Evolutionary conservation across 768 basidiomycete species (phyloP).

Genomic region (Suillus occidentalis): DNA sequence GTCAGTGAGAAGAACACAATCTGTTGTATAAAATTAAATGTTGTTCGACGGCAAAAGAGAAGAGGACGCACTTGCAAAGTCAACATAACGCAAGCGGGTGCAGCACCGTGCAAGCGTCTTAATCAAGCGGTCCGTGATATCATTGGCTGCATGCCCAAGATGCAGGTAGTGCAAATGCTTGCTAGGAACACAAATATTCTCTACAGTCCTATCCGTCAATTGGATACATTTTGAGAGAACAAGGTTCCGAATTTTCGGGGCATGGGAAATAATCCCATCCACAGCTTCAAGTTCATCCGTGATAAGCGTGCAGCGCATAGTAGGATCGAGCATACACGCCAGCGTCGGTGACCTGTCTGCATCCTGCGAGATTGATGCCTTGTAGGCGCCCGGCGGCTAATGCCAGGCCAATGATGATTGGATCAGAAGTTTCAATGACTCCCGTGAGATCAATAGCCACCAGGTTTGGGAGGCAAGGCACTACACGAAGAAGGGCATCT

Average conservation of each 20-base stretch:
- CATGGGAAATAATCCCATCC: conserved; percentile 77
- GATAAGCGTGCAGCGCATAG: conserved; percentile 73
- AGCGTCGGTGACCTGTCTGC: conserved; percentile 74
- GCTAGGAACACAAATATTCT: conserved; percentile 84
- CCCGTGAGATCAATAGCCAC: conserved; percentile 85
- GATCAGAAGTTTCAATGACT: conserved; percentile 65
- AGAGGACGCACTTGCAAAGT: conserved; percentile 80
- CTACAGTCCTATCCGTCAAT: conserved; percentile 80
- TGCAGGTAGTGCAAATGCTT: conserved; percentile 93
- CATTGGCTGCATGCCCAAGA: conserved; percentile 81
- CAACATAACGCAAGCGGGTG: conserved; percentile 89
- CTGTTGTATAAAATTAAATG: conserved; percentile 38
- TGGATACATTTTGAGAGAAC: conserved; percentile 82
- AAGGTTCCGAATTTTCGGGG: conserved; percentile 82
- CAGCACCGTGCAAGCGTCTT: conserved; percentile 81
- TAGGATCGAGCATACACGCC: conserved; percentile 76
- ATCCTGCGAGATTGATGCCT: conserved; percentile 88
- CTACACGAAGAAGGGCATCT: conserved; percentile 58
- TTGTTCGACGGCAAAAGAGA: not conserved
- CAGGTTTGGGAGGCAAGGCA: conserved; percentile 72
- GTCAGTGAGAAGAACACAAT: conserved; percentile 86
- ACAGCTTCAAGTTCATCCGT: conserved; percentile 86
- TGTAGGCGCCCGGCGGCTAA: conserved; percentile 72
- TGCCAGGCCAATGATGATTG: conserved; percentile 71
- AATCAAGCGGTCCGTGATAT: conserved; percentile 87